Percentiles rank a stretch among this genome's conserved stretches.
Evolutionary conservation across 257 asterid species (phyloP).

Genomic region (Capsicum pubescens): DNA sequence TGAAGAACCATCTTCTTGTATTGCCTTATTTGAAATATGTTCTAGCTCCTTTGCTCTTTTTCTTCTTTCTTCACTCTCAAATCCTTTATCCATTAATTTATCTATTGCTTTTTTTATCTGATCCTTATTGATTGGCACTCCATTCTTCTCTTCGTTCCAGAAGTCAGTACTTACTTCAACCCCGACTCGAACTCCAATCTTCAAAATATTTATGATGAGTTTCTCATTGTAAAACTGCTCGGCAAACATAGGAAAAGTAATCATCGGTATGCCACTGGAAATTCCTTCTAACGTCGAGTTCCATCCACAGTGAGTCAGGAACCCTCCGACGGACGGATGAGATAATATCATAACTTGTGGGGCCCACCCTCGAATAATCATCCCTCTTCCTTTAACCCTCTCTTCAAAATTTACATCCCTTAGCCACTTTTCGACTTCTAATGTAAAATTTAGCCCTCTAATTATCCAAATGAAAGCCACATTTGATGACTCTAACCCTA

Average conservation of each 20-base stretch:
- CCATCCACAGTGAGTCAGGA: slow-evolving; percentile 55
- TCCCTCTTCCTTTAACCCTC: slow-evolving; percentile 34
- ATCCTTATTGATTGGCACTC: slow-evolving; percentile 23
- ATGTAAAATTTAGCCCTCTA: slow-evolving; percentile 24
- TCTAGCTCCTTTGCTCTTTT: slow-evolving; percentile 36
- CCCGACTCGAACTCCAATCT: slow-evolving; percentile 38
- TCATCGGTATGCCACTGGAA: slow-evolving; percentile 38
- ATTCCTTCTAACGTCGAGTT: slow-evolving; percentile 47
- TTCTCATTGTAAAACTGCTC: slow-evolving; percentile 46
- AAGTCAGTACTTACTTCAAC: slow-evolving; percentile 16
- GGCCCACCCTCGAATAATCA: slow-evolving; percentile 52
- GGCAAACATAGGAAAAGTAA: slow-evolving; percentile 40
- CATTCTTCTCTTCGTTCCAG: slow-evolving; percentile 36
- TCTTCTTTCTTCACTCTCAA: slow-evolving; percentile 37
- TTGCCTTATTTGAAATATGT: slow-evolving; percentile 37
- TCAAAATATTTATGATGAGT: slow-evolving; percentile 33
- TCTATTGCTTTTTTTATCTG: slow-evolving; percentile 31
- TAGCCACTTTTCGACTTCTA: slow-evolving; percentile 37
- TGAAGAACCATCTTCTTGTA: slow-evolving; percentile 44
- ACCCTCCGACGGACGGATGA: slow-evolving; percentile 39
- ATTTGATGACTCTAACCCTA: slow-evolving; percentile 50
- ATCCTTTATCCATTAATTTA: slow-evolving; percentile 44
- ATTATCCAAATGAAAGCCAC: slow-evolving; percentile 42
- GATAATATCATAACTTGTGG: slow-evolving; percentile 52
- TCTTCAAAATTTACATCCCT: slow-evolving; percentile 1